These are phyloP conservation scores for Melampsora americana DNA, from an alignment of 1,284 basidiomycete genomes.

Conservation along the genomic window DNA sequence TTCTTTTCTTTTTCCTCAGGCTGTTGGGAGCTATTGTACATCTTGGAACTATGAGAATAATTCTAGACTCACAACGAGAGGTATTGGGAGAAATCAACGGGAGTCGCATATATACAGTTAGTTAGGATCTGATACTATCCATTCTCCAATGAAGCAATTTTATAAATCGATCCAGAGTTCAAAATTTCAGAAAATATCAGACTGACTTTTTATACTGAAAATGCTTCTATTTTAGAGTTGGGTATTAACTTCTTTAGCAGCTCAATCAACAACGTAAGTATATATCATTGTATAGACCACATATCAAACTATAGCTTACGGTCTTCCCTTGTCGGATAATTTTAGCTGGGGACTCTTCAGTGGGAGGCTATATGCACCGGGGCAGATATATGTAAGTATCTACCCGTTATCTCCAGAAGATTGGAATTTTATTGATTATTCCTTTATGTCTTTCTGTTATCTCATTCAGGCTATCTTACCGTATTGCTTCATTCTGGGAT, in stretches of 20 bases:
- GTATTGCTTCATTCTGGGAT: not conserved
- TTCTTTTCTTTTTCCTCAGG: not conserved
- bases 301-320: too few relatives aligned
- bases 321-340: too few relatives aligned
- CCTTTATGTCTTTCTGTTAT: not conserved
- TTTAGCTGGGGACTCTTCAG: not conserved
- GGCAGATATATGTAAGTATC: not conserved
- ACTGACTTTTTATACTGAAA: not conserved
- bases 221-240: not conserved
- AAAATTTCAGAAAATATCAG: not conserved
- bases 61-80: not conserved
- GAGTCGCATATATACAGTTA: not conserved
- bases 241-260: not conserved
- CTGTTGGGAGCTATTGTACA: not conserved
- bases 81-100: not conserved
- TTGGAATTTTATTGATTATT: too few relatives aligned
- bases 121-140: not conserved
- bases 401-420: too few relatives aligned
- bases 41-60: conserved; percentile 7
- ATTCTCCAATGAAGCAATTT: too few relatives aligned
- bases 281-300: not conserved
- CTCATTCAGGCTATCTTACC: not conserved
- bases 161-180: too few relatives aligned
- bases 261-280: conserved; percentile 8
- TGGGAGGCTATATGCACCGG: not conserved